Base-by-base conservation (phyloP, 208 protist species). In the Crithidia fasciculata region DNA sequence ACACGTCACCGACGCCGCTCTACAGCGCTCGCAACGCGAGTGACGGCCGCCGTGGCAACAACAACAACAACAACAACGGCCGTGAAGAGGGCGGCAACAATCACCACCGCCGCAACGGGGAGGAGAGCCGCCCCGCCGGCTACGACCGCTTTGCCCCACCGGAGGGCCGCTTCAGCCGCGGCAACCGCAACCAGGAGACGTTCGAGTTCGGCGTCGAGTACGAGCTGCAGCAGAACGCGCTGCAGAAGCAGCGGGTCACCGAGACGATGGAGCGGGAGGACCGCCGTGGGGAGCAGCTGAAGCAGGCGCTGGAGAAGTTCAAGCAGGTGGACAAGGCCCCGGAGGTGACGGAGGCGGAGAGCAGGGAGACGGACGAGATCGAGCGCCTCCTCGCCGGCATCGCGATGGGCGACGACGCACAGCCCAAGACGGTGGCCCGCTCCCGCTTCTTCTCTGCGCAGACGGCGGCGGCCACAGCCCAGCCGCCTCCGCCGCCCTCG, bases 151-250 rank as follows among this genome's bases (percentile, higher is more conserved):
- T 94, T 61, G 76, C 86, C 2, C 87, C 85, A 5, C 59, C 87
- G 4, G 69, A 85, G 47, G 63, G 77, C 6, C 77, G 78, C 56
- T 84, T 88, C 39, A 66, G 64, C 15, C 74, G 88, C n/a, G 88
- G 73, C 37, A 87, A 82, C 70, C 82, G 81, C 39, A 86, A 96
- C 58, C 74, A 91, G 56, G 92, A 96, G 64, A 90, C 92, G 8
- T 96, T 96, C 60, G 92, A 95, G 43, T 87, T 91, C 65, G 92
- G 92, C 2, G 85, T 90, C 74, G 76, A 86, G 74, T 96, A 96
- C 69, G 89, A 96, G 64, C 81, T 95, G 63, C 83, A 91, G 78
- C 87, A 81, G 45, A 91, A 75, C 64, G 90, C 88, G 2, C 78
- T 80, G 44, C 89, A 96, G 59, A 74, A 83, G 37, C 78, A 81